phyloP scores from a whole-genome alignment of 2,329 filamentous ascomycete genomes.

The Aaosphaeria pasadenensis region DNA sequence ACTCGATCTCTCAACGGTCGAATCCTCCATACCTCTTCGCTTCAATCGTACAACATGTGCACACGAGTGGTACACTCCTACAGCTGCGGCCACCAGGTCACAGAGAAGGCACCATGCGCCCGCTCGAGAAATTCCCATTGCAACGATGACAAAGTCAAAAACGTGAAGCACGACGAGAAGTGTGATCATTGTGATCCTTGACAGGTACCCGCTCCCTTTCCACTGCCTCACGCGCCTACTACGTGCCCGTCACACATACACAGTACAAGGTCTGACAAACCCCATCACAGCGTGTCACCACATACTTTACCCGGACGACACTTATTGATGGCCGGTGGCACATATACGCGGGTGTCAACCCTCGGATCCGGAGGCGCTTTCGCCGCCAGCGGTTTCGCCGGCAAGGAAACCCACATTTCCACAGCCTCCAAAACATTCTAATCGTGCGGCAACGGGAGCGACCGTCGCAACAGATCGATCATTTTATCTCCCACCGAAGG shows the following conservation, averaged over 20 bases:
- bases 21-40: background rate
- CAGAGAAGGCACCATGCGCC: constrained; percentile 46
- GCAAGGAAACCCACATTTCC: too few species aligned
- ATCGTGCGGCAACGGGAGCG: constrained; percentile 12
- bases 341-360: constrained; percentile 19
- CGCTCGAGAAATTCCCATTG: constrained; percentile 43
- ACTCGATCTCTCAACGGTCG: background rate
- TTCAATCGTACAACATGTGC: constrained; percentile 39
- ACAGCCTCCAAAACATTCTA: constrained; percentile 1
- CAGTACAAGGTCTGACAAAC: constrained; percentile 22
- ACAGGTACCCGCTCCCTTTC: constrained; percentile 27
- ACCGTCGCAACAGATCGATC: constrained; percentile 14
- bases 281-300: constrained; percentile 22
- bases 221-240: constrained; percentile 10
- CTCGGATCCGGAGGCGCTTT: constrained; percentile 19
- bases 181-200: constrained; percentile 46
- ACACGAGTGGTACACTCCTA: constrained; percentile 47
- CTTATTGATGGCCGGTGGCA: constrained; percentile 30
- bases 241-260: too few species aligned
- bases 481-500: constrained; percentile 14
- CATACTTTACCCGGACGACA: constrained; percentile 30
- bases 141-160: constrained; percentile 41
- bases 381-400: too few species aligned
- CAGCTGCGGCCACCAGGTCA: constrained; percentile 44
- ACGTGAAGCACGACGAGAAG: constrained; percentile 47